Evolutionary conservation across 2,329 filamentous ascomycete genomes (phyloP), one percentile per base, ranked within the genome.

Genomic region (Pseudonectria foliicola): DNA sequence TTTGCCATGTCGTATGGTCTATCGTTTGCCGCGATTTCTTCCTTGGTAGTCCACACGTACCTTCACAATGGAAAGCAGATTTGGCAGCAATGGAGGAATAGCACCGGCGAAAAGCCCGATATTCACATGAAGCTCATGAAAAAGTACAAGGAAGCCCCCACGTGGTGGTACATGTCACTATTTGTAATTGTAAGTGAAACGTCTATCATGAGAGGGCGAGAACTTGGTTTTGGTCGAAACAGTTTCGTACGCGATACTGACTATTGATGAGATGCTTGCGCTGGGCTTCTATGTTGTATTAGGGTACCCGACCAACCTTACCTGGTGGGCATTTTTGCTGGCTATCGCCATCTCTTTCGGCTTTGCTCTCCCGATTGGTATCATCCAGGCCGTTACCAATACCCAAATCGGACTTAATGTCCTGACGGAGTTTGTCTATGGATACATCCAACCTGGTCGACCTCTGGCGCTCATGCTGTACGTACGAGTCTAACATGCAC

Each of bases 401-500:
- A 80, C 81, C 55, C 65, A 84, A 62, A 78, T 85, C 25, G 80
- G 80, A 2, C 64, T 87, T 25, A 87, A 87, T 43, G 81, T 88
- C 16, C 63, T 87, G 42, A 84, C 81, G 1, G 82, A 85, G 60
- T 85, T 86, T 44, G 63, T 88, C 4, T 77, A 78, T 39, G 83
- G 83, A 2, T 87, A 87, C 50, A 82, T 87, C 49, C 80, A 85
- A 43, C 82, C 82, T 0, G 83, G 83, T 3, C 64, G 73, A 6
- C 82, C 83, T 0, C 62, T 87, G 35, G 82, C 79, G 0, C 73
- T 86, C 42, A 87, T 88, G 82, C 68, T 86, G 63, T 83, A 53
- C 45, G 64, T 50, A 25, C 11, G 15, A 16, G 8, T 7, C 7
- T n/a, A 21, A 34, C 2, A 12, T 11, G 3, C 11, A 14, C 13